phyloP scores from a whole-genome alignment of 352 stramenopile genomes.

The Chloridella minuta region DNA sequence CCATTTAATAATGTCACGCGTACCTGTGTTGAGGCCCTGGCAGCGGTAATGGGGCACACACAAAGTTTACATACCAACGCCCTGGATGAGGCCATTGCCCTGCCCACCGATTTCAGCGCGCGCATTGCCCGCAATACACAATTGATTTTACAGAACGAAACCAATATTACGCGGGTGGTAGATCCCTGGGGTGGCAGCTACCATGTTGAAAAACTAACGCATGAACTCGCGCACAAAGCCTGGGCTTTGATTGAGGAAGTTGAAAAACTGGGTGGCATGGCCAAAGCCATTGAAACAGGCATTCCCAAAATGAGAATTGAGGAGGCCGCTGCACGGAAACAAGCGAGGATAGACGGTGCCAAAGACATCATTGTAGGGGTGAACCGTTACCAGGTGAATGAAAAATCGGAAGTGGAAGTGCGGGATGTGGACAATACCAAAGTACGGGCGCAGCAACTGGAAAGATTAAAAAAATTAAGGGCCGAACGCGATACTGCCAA shows the following conservation, averaged over 20 bases:
- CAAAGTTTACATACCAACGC: slow-evolving; percentile 87
- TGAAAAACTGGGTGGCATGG: slow-evolving; percentile 67
- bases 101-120: slow-evolving; percentile 70
- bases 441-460: too few relatives aligned
- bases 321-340: slow-evolving; percentile 68
- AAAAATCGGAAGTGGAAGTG: background rate
- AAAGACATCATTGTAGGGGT: slow-evolving; percentile 28
- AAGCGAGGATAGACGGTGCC: slow-evolving; percentile 60
- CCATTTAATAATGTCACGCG: slow-evolving; percentile 89
- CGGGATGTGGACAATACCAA: background rate
- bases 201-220: slow-evolving; percentile 74
- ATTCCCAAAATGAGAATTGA: slow-evolving; percentile 79
- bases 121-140: slow-evolving; percentile 85
- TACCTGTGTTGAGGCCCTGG: slow-evolving; percentile 70
- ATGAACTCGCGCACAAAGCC: slow-evolving; percentile 40
- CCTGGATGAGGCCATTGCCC: slow-evolving; percentile 69
- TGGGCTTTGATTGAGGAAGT: slow-evolving; percentile 40
- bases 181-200: slow-evolving; percentile 86
- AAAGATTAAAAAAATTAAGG: too few relatives aligned
- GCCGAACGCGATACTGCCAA: background rate
- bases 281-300: slow-evolving; percentile 65
- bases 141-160: slow-evolving; percentile 78
- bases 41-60: slow-evolving; percentile 57
- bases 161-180: slow-evolving; percentile 52
- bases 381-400: background rate